Evolutionary conservation across 2,329 filamentous ascomycete genomes (phyloP), one percentile per base, ranked within the genome.

Genomic region (Arthrobotrys sphaeroides): DNA sequence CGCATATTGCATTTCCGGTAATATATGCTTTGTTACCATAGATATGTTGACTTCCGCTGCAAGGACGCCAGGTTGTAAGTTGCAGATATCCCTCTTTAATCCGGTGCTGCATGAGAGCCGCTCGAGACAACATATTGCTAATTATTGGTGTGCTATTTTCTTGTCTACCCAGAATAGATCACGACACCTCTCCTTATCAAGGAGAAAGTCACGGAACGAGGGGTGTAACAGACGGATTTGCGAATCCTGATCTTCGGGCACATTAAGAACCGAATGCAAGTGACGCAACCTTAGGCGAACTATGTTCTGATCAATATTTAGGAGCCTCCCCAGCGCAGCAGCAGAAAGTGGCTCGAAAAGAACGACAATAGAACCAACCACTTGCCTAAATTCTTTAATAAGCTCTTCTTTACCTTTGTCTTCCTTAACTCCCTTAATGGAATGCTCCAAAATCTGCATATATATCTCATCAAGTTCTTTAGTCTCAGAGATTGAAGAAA

Each of bases 81-180:
- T 31, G 78, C 80, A 82, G 7, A 82, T 81, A 59, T 82, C 64
- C 57, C 78, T 73, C 22, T 70, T 79, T 12, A 82, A 78, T n/a
- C 61, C 68, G 6, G 24, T 31, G 18, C 22, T 16, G 42, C 36
- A 43, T 43, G 55, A 61, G 16, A 61, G 22, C 26, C 7, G 55
- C 12, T 26, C 13, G 6, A 61, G 38, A 6, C 57, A 43, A 7
- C 18, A 3, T 31, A 10, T 43, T 43, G 55, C 36, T 43, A 61
- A 18, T 20, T 28, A 22, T 47, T 61, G 16, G 16, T 64, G 40
- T 47, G 40, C 31, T 10, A 18, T 47, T 49, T 51, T 49, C 22
- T 64, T 43, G 7, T 64, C 59, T 47, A 64, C 26, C 59, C 59
- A 64, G 59, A 64, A 49, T 36, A 24, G 40, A n/a, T 45, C 16